phyloP scores from a whole-genome alignment of 352 stramenopile genomes.

The Globisporangium cederbergense region DNA sequence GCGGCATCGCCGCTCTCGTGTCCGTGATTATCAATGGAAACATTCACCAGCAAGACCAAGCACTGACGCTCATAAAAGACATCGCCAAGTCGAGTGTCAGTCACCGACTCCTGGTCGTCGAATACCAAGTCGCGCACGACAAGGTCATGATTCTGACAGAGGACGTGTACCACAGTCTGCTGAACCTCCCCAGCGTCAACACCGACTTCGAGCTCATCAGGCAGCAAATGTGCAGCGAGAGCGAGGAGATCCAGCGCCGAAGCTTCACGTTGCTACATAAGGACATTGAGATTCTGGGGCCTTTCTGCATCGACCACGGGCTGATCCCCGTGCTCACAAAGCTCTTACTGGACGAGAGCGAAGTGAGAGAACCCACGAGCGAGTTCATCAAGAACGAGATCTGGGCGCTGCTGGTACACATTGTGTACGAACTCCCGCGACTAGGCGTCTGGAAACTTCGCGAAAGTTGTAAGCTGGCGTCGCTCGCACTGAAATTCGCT shows the following conservation, averaged over 20 bases:
- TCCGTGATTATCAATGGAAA: neutral
- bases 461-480: neutral
- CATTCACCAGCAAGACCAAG: neutral
- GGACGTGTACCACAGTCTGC: neutral
- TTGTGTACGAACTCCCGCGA: slow-evolving; percentile 11
- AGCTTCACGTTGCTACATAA: slow-evolving; percentile 2
- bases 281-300: slow-evolving; percentile 5
- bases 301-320: slow-evolving; percentile 8
- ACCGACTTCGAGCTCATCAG: slow-evolving; percentile 3
- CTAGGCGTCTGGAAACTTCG: neutral
- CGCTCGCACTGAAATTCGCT: neutral
- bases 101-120: neutral
- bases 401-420: slow-evolving; percentile 6
- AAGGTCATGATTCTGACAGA: neutral
- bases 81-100: neutral
- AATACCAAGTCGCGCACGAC: slow-evolving; percentile 6
- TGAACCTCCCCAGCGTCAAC: neutral
- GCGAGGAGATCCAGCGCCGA: neutral
- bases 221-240: neutral
- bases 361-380: neutral
- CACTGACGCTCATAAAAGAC: neutral
- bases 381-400: slow-evolving; percentile 6
- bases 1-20: neutral
- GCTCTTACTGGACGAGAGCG: neutral
- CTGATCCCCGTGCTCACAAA: neutral